Conservation (phyloP, 1,139 yeast species). For the Geotrichum australiense region DNA sequence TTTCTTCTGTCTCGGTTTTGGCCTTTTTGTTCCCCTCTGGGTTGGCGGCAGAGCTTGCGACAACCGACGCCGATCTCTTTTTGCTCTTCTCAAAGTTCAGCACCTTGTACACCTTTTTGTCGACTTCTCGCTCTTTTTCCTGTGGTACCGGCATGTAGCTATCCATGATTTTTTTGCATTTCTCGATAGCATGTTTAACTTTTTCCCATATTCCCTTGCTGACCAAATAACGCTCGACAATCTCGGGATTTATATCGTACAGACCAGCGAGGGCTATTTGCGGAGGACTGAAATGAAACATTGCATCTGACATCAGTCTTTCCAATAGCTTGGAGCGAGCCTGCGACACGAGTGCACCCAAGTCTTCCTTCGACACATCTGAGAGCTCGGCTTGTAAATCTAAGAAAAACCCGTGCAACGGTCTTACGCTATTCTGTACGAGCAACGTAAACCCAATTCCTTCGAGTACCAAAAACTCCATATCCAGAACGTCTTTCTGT, state of each 20-base stretch:
- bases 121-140: constrained; percentile 31
- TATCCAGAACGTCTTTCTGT: constrained; percentile 57
- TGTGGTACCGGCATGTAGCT: constrained; percentile 21
- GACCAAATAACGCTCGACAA: constrained; percentile 55
- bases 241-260: constrained; percentile 55
- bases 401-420: constrained; percentile 85
- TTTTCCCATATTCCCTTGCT: constrained; percentile 19
- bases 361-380: constrained; percentile 14
- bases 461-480: constrained; percentile 72
- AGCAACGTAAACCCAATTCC: constrained; percentile 69
- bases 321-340: constrained; percentile 61
- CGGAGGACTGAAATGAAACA: constrained; percentile 81
- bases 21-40: background rate
- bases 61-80: background rate
- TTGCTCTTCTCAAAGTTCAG: constrained; percentile 17
- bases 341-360: constrained; percentile 48
- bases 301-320: constrained; percentile 64
- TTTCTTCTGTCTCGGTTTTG: background rate
- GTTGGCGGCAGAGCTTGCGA: background rate
- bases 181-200: constrained; percentile 20
- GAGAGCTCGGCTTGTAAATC: constrained; percentile 68
- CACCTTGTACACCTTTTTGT: constrained; percentile 31
- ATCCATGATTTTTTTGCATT: constrained; percentile 23
- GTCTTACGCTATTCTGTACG: constrained; percentile 83
- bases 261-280: constrained; percentile 89